phyloP scores from a whole-genome alignment of 352 stramenopile genomes.

The Pythium sukuiense region DNA sequence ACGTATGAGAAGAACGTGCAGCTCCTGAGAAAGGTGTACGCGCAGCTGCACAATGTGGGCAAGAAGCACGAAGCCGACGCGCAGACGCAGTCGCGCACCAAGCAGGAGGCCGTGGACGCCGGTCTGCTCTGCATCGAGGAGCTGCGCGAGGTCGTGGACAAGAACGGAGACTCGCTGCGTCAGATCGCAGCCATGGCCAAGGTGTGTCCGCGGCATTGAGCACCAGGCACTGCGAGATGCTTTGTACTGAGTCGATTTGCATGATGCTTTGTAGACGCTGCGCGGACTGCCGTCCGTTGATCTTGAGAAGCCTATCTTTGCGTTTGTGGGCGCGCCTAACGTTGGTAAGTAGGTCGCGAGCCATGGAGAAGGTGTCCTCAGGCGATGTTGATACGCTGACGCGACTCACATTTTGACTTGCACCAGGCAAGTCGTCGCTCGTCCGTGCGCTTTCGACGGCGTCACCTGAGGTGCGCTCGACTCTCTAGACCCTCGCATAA shows the following conservation, averaged over 20 bases:
- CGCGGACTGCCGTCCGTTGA: constrained; percentile 77
- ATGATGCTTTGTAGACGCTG: constrained; percentile 40
- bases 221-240: too few relatives aligned
- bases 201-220: constrained; percentile 8
- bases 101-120: constrained; percentile 78
- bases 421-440: constrained; percentile 78
- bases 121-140: constrained; percentile 72
- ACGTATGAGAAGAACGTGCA: constrained; percentile 78
- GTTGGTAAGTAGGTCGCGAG: constrained; percentile 48
- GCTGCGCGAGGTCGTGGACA: constrained; percentile 25
- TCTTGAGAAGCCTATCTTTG: constrained; percentile 80
- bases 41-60: constrained; percentile 69
- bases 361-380: background rate
- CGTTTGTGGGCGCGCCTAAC: constrained; percentile 82
- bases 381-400: background rate
- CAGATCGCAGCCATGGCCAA: constrained; percentile 36
- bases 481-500: background rate
- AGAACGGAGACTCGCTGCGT: constrained; percentile 29
- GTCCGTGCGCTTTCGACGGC: constrained; percentile 78
- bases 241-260: background rate
- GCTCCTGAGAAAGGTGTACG: constrained; percentile 74
- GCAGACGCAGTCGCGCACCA: constrained; percentile 65
- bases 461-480: constrained; percentile 60
- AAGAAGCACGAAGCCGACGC: constrained; percentile 72
- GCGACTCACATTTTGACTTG: background rate